Evolutionary conservation across 148 eudicot genomes (phyloP).

Genomic region (Suaeda aralocaspica): DNA sequence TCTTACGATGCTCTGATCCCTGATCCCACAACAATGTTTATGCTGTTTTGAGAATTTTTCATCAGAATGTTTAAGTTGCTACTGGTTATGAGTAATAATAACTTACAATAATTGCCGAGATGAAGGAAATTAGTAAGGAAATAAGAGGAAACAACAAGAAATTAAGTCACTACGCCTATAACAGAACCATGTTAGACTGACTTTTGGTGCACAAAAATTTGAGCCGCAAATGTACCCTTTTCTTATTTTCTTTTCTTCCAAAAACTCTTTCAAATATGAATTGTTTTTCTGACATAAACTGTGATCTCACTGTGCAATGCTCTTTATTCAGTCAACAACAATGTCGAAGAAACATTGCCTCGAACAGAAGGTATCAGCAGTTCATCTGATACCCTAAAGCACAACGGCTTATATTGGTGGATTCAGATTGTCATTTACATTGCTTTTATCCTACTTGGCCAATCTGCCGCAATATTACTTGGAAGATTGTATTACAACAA

Average conservation of each 20-base stretch:
- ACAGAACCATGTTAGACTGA: too few species aligned
- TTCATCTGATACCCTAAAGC: background rate
- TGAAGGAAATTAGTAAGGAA: too few species aligned
- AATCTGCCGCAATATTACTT: conserved; percentile 26
- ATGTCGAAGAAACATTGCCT: background rate
- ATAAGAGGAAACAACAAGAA: too few species aligned
- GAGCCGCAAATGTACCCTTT: background rate
- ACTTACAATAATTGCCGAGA: too few species aligned
- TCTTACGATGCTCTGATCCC: too few species aligned
- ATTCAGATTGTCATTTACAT: conserved; percentile 24
- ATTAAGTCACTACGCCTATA: too few species aligned
- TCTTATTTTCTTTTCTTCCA: background rate
- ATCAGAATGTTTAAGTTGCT: too few species aligned
- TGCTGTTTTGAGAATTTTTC: too few species aligned
- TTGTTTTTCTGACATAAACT: background rate
- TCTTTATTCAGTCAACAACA: conserved; percentile 5
- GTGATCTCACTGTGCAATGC: background rate
- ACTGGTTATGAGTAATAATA: too few species aligned
- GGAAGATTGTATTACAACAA: conserved; percentile 42
- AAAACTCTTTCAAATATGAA: background rate
- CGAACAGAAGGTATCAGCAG: background rate
- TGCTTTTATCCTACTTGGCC: conserved; percentile 33
- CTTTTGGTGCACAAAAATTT: too few species aligned
- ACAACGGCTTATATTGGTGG: conserved; percentile 25
- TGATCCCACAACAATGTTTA: too few species aligned